These are phyloP conservation scores for Sutorius eximius DNA, from an alignment of 1,284 basidiomycete genomes.

Conservation along the genomic window DNA sequence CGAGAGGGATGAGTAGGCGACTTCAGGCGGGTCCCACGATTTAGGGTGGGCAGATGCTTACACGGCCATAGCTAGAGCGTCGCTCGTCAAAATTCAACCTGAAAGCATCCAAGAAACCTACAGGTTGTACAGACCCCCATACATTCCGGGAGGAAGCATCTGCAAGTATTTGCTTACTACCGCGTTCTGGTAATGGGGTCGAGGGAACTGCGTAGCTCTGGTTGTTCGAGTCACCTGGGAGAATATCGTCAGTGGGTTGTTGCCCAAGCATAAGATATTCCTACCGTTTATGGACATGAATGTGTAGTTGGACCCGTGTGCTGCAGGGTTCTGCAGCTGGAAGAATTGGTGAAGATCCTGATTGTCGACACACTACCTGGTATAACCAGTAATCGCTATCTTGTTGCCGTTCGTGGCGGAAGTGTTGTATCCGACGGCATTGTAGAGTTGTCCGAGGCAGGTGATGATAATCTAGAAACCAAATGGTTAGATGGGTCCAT, in stretches of 20 bases:
- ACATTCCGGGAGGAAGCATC: slow-evolving; percentile 46
- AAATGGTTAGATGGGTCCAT: slow-evolving; percentile 23
- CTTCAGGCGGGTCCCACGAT: slow-evolving; percentile 34
- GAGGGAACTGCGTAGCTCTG: slow-evolving; percentile 45
- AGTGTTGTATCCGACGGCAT: slow-evolving; percentile 43
- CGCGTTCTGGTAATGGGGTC: slow-evolving; percentile 18
- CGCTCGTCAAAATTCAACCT: background rate
- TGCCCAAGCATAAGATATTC: background rate
- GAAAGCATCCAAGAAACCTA: slow-evolving; percentile 28
- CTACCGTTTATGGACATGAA: slow-evolving; percentile 51
- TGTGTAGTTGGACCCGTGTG: slow-evolving; percentile 33
- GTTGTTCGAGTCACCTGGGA: slow-evolving; percentile 54
- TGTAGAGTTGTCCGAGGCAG: slow-evolving; percentile 36
- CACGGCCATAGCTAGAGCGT: slow-evolving; percentile 35
- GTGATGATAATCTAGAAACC: slow-evolving; percentile 43
- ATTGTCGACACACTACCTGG: slow-evolving; percentile 56
- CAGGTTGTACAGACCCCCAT: slow-evolving; percentile 60
- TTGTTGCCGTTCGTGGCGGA: slow-evolving; percentile 42
- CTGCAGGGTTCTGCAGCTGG: slow-evolving; percentile 38
- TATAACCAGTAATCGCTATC: slow-evolving; percentile 59
- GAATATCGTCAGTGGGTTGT: background rate
- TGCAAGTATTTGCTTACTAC: slow-evolving; percentile 39
- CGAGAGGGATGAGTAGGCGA: background rate
- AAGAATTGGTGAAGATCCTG: slow-evolving; percentile 45
- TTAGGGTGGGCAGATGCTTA: slow-evolving; percentile 19